Base-by-base conservation (phyloP, 2,329 filamentous ascomycete species). In the Penicillium sp. region DNA sequence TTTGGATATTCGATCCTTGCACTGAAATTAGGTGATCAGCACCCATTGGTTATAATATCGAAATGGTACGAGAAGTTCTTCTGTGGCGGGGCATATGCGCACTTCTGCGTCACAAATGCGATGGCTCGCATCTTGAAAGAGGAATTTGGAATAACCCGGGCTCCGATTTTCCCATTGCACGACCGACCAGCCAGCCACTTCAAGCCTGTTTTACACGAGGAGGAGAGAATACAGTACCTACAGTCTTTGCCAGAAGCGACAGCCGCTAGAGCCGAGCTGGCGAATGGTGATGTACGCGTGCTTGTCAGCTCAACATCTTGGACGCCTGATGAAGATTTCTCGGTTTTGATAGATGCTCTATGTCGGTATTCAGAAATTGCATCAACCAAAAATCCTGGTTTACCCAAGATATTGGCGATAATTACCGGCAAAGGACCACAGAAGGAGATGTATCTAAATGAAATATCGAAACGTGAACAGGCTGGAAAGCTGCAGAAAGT, bases 291-390 rank as follows among this genome's bases (percentile, higher is more conserved):
- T 8, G 82, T 83, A 54, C 85, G 82, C 28, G 80, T 99, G 2
- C 75, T 99, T 7, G 90, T 97, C 38, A 96, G 90, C 74, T 94
- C 91, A 57, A 99, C 94, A 0, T 97, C 92, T 11, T 99, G 94
- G 94, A 99, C 94, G 0, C 84, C 91, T 0, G 94, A 99, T 66
- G 94, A 99, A 71, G 93, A 99, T 72, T 97, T 99, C 70, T 87
- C 86, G 1, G 74, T 99, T 4, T 81, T 99, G 2, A 86, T 99
- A 3, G 85, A 91, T 51, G 92, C 91, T 0, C 79, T 99, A 0
- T 85, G 90, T 11, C 72, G 76, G 7, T 97, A 97, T 68, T 89
- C 89, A 1, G 74, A 77, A 11, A 61, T 74, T 38, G 75, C 78
- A 9, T 75, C 71, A 9, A 77, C 74, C 0, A 72, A 74, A 11